These are phyloP conservation scores for Pezicula radicicola DNA, from an alignment of 2,329 filamentous ascomycete species.

Conservation along the genomic window DNA sequence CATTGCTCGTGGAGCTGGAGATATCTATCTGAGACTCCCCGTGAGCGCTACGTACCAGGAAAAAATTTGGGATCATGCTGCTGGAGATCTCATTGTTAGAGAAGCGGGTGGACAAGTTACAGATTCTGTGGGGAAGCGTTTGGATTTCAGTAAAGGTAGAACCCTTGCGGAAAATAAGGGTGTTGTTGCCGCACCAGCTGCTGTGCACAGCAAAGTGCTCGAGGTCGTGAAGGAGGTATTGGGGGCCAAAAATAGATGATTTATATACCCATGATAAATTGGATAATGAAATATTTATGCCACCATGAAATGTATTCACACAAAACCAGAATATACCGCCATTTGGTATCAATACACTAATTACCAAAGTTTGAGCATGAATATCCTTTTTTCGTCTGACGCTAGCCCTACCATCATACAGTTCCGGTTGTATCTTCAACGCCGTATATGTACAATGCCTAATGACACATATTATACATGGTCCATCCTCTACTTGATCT, in stretches of 20 bases:
- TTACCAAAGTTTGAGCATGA: too few species aligned
- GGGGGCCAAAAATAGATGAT: slow-evolving; percentile 33
- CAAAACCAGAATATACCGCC: too few species aligned
- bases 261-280: neutral
- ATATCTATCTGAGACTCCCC: slow-evolving; percentile 89
- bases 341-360: too few species aligned
- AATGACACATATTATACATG: slow-evolving; percentile 17
- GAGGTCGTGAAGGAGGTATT: slow-evolving; percentile 80
- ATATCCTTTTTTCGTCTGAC: too few species aligned
- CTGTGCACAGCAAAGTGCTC: slow-evolving; percentile 73
- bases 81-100: slow-evolving; percentile 88
- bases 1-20: slow-evolving; percentile 88
- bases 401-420: neutral
- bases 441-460: slow-evolving; percentile 12
- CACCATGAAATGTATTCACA: too few species aligned
- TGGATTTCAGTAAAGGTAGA: slow-evolving; percentile 84
- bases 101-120: slow-evolving; percentile 93
- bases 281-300: too few species aligned
- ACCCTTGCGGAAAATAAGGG: slow-evolving; percentile 91
- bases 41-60: slow-evolving; percentile 87
- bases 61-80: slow-evolving; percentile 99
- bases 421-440: neutral
- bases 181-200: slow-evolving; percentile 80
- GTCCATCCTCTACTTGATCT: slow-evolving; percentile 68
- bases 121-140: slow-evolving; percentile 77